Evolutionary conservation across 2,329 filamentous ascomycete genomes (phyloP).

Genomic region (Mariannaea elegans): DNA sequence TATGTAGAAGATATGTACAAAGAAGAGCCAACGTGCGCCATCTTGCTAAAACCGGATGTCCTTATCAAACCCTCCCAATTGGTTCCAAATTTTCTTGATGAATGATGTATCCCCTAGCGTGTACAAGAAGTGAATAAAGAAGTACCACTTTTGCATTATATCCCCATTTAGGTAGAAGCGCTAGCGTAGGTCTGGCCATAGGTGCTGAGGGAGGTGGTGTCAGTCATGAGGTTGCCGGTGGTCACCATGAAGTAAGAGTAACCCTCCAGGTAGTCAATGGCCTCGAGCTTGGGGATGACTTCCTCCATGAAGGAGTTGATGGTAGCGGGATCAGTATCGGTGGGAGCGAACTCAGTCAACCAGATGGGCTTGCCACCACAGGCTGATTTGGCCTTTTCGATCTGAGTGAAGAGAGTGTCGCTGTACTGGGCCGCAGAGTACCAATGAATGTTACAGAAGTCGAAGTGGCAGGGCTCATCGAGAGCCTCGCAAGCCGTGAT

Average conservation of each 20-base stretch:
- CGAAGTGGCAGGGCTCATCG: constrained; percentile 57
- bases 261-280: constrained; percentile 59
- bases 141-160: neutral
- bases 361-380: constrained; percentile 61
- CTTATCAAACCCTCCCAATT: constrained; percentile 26
- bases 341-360: constrained; percentile 71
- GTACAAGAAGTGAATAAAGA: constrained; percentile 45
- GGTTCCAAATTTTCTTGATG: constrained; percentile 33
- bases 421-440: constrained; percentile 61
- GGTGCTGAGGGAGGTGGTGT: constrained; percentile 50
- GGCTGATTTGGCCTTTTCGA: constrained; percentile 55
- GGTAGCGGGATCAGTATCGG: constrained; percentile 51
- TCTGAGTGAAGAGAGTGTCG: constrained; percentile 63
- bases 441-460: constrained; percentile 73
- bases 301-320: constrained; percentile 58
- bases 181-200: constrained; percentile 62
- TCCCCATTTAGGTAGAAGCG: constrained; percentile 27
- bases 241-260: constrained; percentile 67
- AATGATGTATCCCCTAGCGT: constrained; percentile 47
- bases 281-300: constrained; percentile 59
- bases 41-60: constrained; percentile 33
- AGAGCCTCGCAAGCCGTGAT: constrained; percentile 57
- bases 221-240: constrained; percentile 53
- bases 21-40: constrained; percentile 38
- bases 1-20: constrained; percentile 44